A percentile compares a stretch with the other conserved stretches of the same genome.
These are phyloP conservation scores for Trichoderma arundinaceum DNA, from an alignment of 2,329 filamentous ascomycete species.

Conservation along the genomic window DNA sequence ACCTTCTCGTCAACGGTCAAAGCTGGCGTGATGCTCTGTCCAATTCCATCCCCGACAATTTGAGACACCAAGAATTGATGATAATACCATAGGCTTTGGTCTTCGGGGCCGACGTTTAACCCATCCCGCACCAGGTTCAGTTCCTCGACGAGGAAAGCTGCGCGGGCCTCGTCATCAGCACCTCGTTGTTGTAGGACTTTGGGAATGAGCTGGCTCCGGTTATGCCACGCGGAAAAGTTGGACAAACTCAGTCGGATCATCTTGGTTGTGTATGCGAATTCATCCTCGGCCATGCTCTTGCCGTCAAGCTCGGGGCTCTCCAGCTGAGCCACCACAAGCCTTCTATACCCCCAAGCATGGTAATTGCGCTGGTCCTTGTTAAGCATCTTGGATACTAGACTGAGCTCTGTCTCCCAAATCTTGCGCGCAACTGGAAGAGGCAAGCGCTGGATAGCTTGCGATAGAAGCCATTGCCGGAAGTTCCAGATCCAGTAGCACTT, in stretches of 20 bases:
- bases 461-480: constrained; percentile 84
- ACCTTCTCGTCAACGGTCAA: constrained; percentile 64
- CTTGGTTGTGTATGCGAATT: constrained; percentile 88
- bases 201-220: constrained; percentile 82
- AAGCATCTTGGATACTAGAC: constrained; percentile 86
- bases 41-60: constrained; percentile 52
- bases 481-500: constrained; percentile 99
- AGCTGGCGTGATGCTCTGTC: constrained; percentile 53
- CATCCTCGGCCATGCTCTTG: constrained; percentile 72
- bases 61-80: constrained; percentile 80
- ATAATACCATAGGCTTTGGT: constrained; percentile 97
- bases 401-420: constrained; percentile 86
- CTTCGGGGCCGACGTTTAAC: constrained; percentile 86
- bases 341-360: constrained; percentile 93
- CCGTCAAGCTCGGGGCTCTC: constrained; percentile 63
- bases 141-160: constrained; percentile 77
- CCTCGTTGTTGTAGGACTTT: constrained; percentile 73
- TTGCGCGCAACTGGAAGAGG: constrained; percentile 59
- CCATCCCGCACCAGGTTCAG: constrained; percentile 76
- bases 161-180: constrained; percentile 67
- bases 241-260: constrained; percentile 87
- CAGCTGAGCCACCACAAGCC: constrained; percentile 76
- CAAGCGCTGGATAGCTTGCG: constrained; percentile 70
- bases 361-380: constrained; percentile 87
- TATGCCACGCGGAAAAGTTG: constrained; percentile 98